Evolutionary conservation across 2,329 filamentous ascomycete species (phyloP), one percentile per base, ranked within the genome.

Genomic region (Nothopassalora personata): DNA sequence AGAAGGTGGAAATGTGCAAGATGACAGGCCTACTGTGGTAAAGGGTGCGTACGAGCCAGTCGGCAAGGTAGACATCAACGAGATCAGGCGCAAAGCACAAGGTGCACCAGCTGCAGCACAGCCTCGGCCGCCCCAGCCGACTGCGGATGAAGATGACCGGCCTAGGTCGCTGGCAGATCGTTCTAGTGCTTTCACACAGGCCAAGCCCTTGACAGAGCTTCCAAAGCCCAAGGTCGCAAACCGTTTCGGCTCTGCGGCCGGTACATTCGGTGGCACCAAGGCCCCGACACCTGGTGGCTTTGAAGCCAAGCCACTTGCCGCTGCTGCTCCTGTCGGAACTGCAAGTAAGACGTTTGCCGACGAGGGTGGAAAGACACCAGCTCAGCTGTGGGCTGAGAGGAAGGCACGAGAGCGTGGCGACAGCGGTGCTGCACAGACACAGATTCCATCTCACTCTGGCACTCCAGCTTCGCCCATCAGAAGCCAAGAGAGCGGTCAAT

Each of bases 301-400:
- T 53, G 83, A 82, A 39, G 77, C 84, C 11, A 86, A 87, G 61
- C 75, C 84, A n/a, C 50, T 61, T 13, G 79, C 85, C 30, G 57
- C 69, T 11, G 73, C 84, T 27, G 76, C 85, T 19, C 86, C 88
- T 5, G 81, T 96, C 28, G 91, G 91, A 28, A 82, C 85, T 64
- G 91, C 92, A 39, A 95, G 91, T 76, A 87, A 91, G 70, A 96
- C 91, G 0, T 99, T 97, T 78, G 94, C 94, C 15, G 92, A 97
- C 66, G 81, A 95, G 73, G 92, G 89, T 63, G 94, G 94, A 62
- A 99, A 97, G 80, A 97, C 94, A 5, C 94, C 94, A 6, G 92
- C 94, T 31, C 94, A 99, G 74, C 78, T 96, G 36, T 99, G 94
- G 94, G 93, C 93, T 0, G 94, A 99, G 79, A 96, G 92, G 79